phyloP scores from a whole-genome alignment of 23 red algal genomes.

The Porphyridium purpureum region DNA sequence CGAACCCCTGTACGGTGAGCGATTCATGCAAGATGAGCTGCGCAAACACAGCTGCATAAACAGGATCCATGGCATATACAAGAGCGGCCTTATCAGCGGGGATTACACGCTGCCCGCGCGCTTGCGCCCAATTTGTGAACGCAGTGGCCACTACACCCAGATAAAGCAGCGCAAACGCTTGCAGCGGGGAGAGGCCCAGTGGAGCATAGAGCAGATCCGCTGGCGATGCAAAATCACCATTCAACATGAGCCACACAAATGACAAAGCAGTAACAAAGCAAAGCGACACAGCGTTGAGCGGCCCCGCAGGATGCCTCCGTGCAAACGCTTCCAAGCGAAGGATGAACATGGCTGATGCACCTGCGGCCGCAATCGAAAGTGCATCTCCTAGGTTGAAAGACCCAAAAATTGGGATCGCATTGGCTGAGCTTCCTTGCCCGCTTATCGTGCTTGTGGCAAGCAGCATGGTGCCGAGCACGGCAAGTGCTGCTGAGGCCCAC shows the following conservation, averaged over 20 bases:
- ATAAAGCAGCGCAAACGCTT: conserved; percentile 26
- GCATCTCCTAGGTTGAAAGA: conserved; percentile 39
- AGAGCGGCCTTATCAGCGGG: conserved; percentile 66
- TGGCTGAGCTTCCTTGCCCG: too few relatives aligned
- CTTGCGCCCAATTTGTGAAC: conserved; percentile 70
- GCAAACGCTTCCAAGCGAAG: conserved; percentile 41
- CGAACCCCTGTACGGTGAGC: conserved; percentile 29
- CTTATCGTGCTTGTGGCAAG: too few relatives aligned
- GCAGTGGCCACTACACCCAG: conserved; percentile 71
- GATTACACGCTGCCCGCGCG: conserved; percentile 45
- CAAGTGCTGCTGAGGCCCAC: conserved; percentile 50
- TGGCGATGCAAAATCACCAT: neutral
- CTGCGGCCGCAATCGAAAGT: conserved; percentile 43
- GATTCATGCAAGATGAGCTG: conserved; percentile 27
- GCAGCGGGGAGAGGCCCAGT: neutral
- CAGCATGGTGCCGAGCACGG: conserved; percentile 54
- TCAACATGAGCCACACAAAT: conserved; percentile 19
- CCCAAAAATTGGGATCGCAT: too few relatives aligned
- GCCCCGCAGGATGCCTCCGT: neutral
- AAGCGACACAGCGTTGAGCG: conserved; percentile 44
- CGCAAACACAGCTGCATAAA: conserved; percentile 76
- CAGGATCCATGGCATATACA: conserved; percentile 83
- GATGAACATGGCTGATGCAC: conserved; percentile 81
- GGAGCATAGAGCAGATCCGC: neutral
- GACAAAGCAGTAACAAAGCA: conserved; percentile 21